These are phyloP conservation scores for Moelleriella libera DNA, from an alignment of 2,329 filamentous ascomycete species.

Conservation along the genomic window DNA sequence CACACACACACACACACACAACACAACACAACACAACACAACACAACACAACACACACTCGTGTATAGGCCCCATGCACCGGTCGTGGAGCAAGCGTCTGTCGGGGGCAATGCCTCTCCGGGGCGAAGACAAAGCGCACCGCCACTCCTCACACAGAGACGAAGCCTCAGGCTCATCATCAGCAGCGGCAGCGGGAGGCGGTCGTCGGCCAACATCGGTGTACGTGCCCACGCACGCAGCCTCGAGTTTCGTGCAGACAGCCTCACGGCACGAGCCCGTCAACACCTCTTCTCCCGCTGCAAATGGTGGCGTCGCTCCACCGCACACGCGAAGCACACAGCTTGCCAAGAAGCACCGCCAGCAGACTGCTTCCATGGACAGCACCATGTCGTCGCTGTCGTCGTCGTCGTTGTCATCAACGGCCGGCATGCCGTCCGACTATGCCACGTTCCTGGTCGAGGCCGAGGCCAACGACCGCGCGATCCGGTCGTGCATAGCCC, in stretches of 20 bases:
- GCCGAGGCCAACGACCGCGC: constrained; percentile 5
- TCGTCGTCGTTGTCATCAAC: too few relatives aligned
- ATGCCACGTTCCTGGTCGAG: constrained; percentile 10
- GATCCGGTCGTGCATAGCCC: constrained; percentile 1
- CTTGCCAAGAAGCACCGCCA: neutral
- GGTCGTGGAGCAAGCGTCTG: constrained; percentile 1
- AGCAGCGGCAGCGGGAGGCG: too few relatives aligned
- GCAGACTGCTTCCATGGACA: too few relatives aligned
- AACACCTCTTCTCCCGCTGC: constrained; percentile 7
- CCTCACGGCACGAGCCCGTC: constrained; percentile 3
- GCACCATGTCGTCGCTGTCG: too few relatives aligned
- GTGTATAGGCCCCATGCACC: too few relatives aligned
- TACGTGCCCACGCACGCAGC: constrained; percentile 17
- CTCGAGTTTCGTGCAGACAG: constrained; percentile 12
- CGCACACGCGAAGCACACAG: too few relatives aligned
- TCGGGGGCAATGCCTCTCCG: too few relatives aligned
- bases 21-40: neutral
- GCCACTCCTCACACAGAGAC: too few relatives aligned
- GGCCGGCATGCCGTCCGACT: constrained; percentile 6
- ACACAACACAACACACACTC: too few relatives aligned
- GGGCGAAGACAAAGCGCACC: too few relatives aligned
- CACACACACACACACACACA: neutral
- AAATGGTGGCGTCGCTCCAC: too few relatives aligned
- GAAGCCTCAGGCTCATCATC: too few relatives aligned
- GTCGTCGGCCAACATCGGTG: neutral